These are phyloP conservation scores for Hyaloscypha hepaticicola DNA, from an alignment of 495 filamentous ascomycete genomes.

Conservation along the genomic window DNA sequence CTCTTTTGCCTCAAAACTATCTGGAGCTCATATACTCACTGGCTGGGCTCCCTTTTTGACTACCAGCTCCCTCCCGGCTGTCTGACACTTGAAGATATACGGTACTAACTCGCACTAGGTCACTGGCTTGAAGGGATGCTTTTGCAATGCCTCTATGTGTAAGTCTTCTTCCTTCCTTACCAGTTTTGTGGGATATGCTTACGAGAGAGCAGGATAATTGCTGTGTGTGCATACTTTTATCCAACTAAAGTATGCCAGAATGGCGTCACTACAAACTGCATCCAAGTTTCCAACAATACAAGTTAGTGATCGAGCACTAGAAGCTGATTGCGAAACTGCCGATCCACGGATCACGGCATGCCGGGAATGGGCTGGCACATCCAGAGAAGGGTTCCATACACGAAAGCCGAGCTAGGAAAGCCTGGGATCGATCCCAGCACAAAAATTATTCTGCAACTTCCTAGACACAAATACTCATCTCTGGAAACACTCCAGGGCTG, in stretches of 20 bases:
- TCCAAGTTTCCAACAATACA: background rate
- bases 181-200: background rate
- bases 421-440: too few relatives aligned
- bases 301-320: background rate
- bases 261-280: background rate
- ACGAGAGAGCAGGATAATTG: constrained; percentile 24
- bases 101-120: background rate
- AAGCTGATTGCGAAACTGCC: background rate
- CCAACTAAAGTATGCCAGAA: background rate
- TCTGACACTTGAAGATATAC: background rate
- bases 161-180: constrained; percentile 28
- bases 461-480: too few relatives aligned
- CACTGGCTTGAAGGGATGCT: constrained; percentile 75
- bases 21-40: too few relatives aligned
- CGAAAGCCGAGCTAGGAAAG: too few relatives aligned
- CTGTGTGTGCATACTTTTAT: constrained; percentile 29
- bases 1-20: too few relatives aligned
- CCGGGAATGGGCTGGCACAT: too few relatives aligned
- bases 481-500: background rate
- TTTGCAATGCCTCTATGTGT: constrained; percentile 66
- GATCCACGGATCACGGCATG: background rate
- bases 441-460: too few relatives aligned
- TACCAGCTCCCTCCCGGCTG: background rate
- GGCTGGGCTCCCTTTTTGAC: too few relatives aligned
- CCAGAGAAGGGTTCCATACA: background rate